Evolutionary conservation across 306 rosid species (phyloP).

Genomic region (Vigna unguiculata): DNA sequence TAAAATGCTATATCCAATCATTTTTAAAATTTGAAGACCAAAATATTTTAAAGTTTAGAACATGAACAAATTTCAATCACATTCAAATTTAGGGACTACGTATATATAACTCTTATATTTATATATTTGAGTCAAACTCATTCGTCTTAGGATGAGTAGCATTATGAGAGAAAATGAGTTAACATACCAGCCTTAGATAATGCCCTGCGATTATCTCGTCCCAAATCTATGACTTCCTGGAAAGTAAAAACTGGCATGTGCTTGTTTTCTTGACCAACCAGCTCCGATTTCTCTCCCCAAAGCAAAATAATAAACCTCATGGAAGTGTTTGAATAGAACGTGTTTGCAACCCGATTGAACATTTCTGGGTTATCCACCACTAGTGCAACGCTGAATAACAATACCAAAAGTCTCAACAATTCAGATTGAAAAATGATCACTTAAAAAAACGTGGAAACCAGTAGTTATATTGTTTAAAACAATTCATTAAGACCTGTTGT

Average conservation of each 20-base stretch:
- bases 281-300: constrained; percentile 87
- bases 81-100: too few species aligned
- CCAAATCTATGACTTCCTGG: constrained; percentile 71
- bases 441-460: constrained; percentile 8
- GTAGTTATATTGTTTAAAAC: not conserved
- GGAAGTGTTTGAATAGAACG: constrained; percentile 65
- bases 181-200: constrained; percentile 65
- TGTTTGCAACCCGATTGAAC: constrained; percentile 70
- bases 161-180: not conserved
- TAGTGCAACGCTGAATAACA: constrained; percentile 78
- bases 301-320: constrained; percentile 80
- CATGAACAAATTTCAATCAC: too few species aligned
- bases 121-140: too few species aligned
- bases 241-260: constrained; percentile 62
- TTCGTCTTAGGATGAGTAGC: too few species aligned
- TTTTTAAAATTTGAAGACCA: too few species aligned
- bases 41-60: too few species aligned
- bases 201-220: constrained; percentile 64
- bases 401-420: constrained; percentile 31
- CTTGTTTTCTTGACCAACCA: constrained; percentile 51
- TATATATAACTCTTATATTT: too few species aligned
- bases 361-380: constrained; percentile 83
- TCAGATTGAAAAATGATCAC: constrained; percentile 30
- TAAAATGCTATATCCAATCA: too few species aligned
- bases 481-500: constrained; percentile 23